Base-by-base conservation (phyloP, 2,329 filamentous ascomycete species). In the Teratosphaeria gauchensis region DNA sequence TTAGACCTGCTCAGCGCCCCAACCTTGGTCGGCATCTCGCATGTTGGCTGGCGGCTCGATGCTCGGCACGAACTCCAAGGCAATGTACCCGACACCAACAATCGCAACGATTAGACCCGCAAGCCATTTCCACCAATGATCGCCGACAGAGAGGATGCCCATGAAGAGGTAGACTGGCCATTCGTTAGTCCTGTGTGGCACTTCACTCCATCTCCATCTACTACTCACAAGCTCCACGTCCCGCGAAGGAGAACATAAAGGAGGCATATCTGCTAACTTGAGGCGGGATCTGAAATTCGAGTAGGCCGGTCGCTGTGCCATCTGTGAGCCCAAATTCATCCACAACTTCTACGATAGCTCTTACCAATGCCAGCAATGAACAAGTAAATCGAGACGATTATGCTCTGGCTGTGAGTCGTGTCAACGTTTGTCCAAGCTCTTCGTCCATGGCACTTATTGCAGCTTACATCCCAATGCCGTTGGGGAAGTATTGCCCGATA, bases 171-270 rank as follows among this genome's bases (percentile, higher is more conserved):
- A 99, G 80, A 99, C 92, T 96, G 61, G 33, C n/a, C 1, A 16
- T 1, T 21, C 7, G 19, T 48, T 48, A 48, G 42, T 14, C 19
- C 19, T 19, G n/a, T 48, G 38, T 21, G 8, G 33, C 33, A 21
- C 1, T 57, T 33, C 38, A 24, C 54, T 55, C 55, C 52, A 32
- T 30, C 19, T 16, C 31, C 6, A 73, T 64, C 19, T 30, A 14
- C 56, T 6, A 42, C 90, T 77, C 84, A 96, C 92, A 97, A 73
- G 90, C 81, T 76, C 94, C 94, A 72, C 94, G 91, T 62, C 94
- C 94, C 67, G 97, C 78, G 82, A 99, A 97, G 59, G 90, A 95
- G 81, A 97, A 97, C 76, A 97, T 86, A 81, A 99, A 99, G 11
- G 90, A 95, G 57, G 91, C 92, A 79, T 97, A 96, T 77, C 90